These are phyloP conservation scores for Combretum micranthum DNA, from an alignment of 345 rosid species.

Conservation along the genomic window DNA sequence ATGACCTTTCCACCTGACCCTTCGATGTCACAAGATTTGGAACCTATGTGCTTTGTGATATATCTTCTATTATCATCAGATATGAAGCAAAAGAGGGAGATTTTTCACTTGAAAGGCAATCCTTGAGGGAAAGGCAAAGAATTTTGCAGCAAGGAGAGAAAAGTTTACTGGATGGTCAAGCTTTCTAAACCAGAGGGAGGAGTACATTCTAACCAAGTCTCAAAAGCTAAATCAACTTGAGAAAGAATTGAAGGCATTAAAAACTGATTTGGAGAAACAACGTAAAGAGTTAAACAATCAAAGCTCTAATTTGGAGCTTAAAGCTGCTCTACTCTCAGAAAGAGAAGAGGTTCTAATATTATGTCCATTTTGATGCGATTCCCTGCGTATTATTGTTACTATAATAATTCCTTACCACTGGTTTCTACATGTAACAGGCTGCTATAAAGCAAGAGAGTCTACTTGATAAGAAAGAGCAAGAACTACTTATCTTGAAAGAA, in stretches of 20 bases:
- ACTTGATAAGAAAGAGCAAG: slow-evolving; percentile 62
- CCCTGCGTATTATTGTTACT: background rate
- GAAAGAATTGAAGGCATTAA: slow-evolving; percentile 54
- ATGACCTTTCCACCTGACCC: too few species aligned
- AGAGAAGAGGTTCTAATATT: slow-evolving; percentile 68
- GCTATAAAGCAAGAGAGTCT: slow-evolving; percentile 48
- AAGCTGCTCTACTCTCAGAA: slow-evolving; percentile 38
- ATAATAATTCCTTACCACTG: slow-evolving; percentile 8
- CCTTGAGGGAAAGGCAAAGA: slow-evolving; percentile 65
- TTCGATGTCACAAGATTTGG: background rate
- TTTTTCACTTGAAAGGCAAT: slow-evolving; percentile 51
- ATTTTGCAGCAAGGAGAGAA: slow-evolving; percentile 73
- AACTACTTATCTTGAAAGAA: slow-evolving; percentile 62
- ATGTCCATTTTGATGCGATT: background rate
- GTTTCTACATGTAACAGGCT: slow-evolving; percentile 31
- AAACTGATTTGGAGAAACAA: slow-evolving; percentile 45
- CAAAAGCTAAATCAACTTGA: slow-evolving; percentile 59
- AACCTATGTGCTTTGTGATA: slow-evolving; percentile 1
- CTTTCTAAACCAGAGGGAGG: slow-evolving; percentile 81
- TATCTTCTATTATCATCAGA: slow-evolving; percentile 27
- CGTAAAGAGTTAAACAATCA: slow-evolving; percentile 38
- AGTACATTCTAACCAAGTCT: slow-evolving; percentile 51
- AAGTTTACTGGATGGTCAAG: slow-evolving; percentile 67
- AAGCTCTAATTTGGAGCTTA: slow-evolving; percentile 50
- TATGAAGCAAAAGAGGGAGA: slow-evolving; percentile 83